Conservation (phyloP, 176 grass and related monocot species). For the Ensete ventricosum region DNA sequence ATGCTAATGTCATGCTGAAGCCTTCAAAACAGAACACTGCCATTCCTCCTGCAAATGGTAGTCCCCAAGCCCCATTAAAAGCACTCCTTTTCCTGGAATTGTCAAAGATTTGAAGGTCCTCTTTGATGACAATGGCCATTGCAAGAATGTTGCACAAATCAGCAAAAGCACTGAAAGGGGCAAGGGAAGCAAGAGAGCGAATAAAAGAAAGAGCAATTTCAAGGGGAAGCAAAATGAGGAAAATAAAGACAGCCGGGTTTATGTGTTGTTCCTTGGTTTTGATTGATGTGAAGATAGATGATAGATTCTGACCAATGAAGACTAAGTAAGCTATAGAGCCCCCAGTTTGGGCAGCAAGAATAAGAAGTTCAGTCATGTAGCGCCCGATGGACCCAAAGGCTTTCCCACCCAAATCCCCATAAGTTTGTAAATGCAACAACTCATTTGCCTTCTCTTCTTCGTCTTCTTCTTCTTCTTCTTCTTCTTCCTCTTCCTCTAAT, state of each 20-base stretch:
- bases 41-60: constrained; percentile 58
- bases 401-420: constrained; percentile 70
- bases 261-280: background rate
- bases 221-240: constrained; percentile 58
- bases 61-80: constrained; percentile 60
- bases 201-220: constrained; percentile 74
- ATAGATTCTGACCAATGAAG: constrained; percentile 90
- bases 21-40: constrained; percentile 92
- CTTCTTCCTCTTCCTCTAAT: constrained; percentile 39
- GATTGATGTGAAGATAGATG: constrained; percentile 39
- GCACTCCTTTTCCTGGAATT: constrained; percentile 43
- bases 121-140: constrained; percentile 79
- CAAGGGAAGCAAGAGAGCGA: constrained; percentile 57
- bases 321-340: constrained; percentile 73
- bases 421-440: constrained; percentile 28
- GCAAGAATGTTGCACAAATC: constrained; percentile 74
- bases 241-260: constrained; percentile 48
- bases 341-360: constrained; percentile 65
- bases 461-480: constrained; percentile 40
- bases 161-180: constrained; percentile 82
- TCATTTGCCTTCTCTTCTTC: background rate
- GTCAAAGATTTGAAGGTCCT: constrained; percentile 58
- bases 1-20: constrained; percentile 81
- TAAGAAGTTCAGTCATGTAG: constrained; percentile 67
- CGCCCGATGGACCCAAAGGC: constrained; percentile 55